Evolutionary conservation across 768 basidiomycete species (phyloP).

Genomic region (Xanthoconium purpureum): DNA sequence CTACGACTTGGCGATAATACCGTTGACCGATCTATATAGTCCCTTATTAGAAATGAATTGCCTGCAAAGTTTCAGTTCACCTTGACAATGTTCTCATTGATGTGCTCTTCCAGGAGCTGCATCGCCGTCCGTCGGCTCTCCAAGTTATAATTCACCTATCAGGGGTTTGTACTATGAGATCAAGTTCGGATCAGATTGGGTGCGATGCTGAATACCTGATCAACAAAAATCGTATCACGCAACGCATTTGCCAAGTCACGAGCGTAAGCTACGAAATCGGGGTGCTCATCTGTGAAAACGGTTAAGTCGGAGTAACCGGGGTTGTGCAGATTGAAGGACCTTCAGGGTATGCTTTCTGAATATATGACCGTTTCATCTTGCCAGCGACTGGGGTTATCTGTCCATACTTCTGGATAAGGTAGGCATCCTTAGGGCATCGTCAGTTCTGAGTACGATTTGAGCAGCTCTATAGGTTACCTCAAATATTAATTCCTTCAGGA

Average conservation of each 20-base stretch:
- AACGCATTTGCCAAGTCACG: slow-evolving; percentile 60
- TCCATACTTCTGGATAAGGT: slow-evolving; percentile 68
- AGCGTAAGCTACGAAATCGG: slow-evolving; percentile 72
- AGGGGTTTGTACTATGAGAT: neutral
- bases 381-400: slow-evolving; percentile 57
- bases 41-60: neutral
- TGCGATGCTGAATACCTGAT: slow-evolving; percentile 52
- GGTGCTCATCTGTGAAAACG: slow-evolving; percentile 58
- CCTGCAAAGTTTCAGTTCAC: slow-evolving; percentile 33
- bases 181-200: neutral
- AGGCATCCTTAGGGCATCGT: slow-evolving; percentile 51
- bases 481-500: slow-evolving; percentile 69
- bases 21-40: slow-evolving; percentile 64
- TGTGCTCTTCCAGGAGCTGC: slow-evolving; percentile 80
- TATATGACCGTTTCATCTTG: slow-evolving; percentile 53
- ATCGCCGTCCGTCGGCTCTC: slow-evolving; percentile 57
- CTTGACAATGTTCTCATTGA: slow-evolving; percentile 90
- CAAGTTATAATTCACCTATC: slow-evolving; percentile 53
- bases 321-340: slow-evolving; percentile 37
- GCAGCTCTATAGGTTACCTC: slow-evolving; percentile 44
- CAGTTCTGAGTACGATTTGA: neutral
- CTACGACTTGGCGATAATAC: slow-evolving; percentile 85
- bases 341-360: slow-evolving; percentile 64
- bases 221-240: slow-evolving; percentile 79
- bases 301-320: neutral